Percentiles rank a stretch among this genome's conserved stretches.
Evolutionary conservation across 2,329 filamentous ascomycete species (phyloP).

Genomic region (Penicillium frequentans): DNA sequence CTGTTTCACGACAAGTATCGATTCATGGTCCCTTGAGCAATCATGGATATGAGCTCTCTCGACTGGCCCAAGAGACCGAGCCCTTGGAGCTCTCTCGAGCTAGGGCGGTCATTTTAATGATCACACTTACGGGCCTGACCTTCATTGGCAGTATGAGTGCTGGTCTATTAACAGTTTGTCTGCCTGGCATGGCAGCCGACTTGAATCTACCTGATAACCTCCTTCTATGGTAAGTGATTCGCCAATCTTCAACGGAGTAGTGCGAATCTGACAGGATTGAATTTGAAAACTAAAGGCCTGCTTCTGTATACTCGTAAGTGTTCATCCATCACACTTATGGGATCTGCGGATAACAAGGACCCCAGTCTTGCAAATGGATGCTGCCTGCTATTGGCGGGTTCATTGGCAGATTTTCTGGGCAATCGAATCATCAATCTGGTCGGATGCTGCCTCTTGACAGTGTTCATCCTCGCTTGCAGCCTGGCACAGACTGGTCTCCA

Average conservation of each 20-base stretch:
- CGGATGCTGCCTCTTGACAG: conserved; percentile 46
- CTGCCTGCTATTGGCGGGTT: conserved; percentile 51
- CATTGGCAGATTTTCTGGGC: conserved; percentile 54
- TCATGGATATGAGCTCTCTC: neutral
- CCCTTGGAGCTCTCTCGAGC: conserved; percentile 3
- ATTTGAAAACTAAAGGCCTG: conserved; percentile 6
- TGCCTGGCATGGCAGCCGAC: conserved; percentile 30
- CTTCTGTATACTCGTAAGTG: conserved; percentile 20
- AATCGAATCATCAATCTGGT: conserved; percentile 48
- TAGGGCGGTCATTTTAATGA: conserved; percentile 21
- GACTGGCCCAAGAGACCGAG: neutral
- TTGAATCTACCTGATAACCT: conserved; percentile 26
- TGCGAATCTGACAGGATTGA: neutral
- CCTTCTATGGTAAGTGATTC: conserved; percentile 12
- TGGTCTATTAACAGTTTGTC: conserved; percentile 28
- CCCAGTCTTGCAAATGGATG: conserved; percentile 48
- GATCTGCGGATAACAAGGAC: neutral
- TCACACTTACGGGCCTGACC: conserved; percentile 29
- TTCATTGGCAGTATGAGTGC: conserved; percentile 33
- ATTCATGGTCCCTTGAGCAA: neutral
- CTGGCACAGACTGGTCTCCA: conserved; percentile 41
- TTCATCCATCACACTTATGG: neutral
- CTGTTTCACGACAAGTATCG: neutral
- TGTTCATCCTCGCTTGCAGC: conserved; percentile 44
- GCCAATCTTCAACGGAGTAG: neutral